These are phyloP conservation scores for Naematelia aurantialba DNA, from an alignment of 768 basidiomycete species.

Conservation along the genomic window DNA sequence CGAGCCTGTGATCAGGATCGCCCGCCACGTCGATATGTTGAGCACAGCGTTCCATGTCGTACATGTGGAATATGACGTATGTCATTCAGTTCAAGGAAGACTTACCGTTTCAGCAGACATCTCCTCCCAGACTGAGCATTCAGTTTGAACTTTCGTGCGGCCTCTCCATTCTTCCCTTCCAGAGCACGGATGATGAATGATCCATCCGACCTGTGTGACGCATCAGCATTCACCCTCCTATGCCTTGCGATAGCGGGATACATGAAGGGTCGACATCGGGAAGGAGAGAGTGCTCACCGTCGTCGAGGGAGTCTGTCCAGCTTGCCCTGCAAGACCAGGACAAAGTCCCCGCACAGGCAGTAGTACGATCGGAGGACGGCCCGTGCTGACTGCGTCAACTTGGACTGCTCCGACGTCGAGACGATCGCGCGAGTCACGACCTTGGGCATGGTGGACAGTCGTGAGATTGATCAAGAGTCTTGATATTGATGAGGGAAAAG, in stretches of 20 bases:
- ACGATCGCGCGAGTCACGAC: slow-evolving; percentile 83
- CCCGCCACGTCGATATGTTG: no score
- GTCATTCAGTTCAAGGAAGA: no score
- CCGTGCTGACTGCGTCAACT: slow-evolving; percentile 41
- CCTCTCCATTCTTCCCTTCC: slow-evolving; percentile 59
- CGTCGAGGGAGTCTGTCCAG: slow-evolving; percentile 46
- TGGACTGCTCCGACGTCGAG: slow-evolving; percentile 67
- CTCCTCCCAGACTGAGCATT: slow-evolving; percentile 69
- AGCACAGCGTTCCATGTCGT: no score
- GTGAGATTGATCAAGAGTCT: not conserved
- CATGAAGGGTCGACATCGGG: slow-evolving; percentile 4
- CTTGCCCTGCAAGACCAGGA: slow-evolving; percentile 50
- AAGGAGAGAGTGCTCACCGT: slow-evolving; percentile 31
- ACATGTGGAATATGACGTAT: no score
- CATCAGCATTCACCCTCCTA: slow-evolving; percentile 59
- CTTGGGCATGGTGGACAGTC: slow-evolving; percentile 69
- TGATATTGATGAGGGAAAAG: no score
- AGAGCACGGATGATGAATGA: slow-evolving; percentile 75
- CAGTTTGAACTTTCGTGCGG: slow-evolving; percentile 69
- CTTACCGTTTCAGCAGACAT: slow-evolving; percentile 73
- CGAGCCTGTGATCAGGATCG: no score
- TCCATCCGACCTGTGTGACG: slow-evolving; percentile 67
- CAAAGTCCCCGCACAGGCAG: slow-evolving; percentile 52
- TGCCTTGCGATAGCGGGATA: slow-evolving; percentile 3
- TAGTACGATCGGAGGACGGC: slow-evolving; percentile 51